Percentiles rank a stretch among this genome's conserved stretches.
These are phyloP conservation scores for Kluyveromyces aestuarii DNA, from an alignment of 805 yeast genomes.

Conservation along the genomic window DNA sequence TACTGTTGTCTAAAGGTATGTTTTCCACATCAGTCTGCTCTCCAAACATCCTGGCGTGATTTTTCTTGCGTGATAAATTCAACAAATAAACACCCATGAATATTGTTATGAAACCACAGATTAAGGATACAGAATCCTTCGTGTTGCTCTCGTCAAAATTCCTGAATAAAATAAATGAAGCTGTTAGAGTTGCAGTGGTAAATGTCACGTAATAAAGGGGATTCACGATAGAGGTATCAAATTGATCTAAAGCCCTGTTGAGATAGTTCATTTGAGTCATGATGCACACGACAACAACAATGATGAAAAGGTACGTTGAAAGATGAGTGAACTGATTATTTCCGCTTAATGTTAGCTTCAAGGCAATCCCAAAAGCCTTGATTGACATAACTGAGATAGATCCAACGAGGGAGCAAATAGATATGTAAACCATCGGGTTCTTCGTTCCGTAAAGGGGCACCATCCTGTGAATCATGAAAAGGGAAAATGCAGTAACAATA, in stretches of 20 bases:
- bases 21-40: slow-evolving; percentile 48
- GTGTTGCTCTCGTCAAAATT: slow-evolving; percentile 81
- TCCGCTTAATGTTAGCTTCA: slow-evolving; percentile 75
- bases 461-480: slow-evolving; percentile 72
- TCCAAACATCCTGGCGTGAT: slow-evolving; percentile 37
- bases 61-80: slow-evolving; percentile 64
- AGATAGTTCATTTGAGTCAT: slow-evolving; percentile 89
- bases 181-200: slow-evolving; percentile 78
- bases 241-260: slow-evolving; percentile 88
- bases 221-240: slow-evolving; percentile 86
- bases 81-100: slow-evolving; percentile 80
- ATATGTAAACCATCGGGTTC: slow-evolving; percentile 82
- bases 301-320: slow-evolving; percentile 72
- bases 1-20: slow-evolving; percentile 78
- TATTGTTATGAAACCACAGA: slow-evolving; percentile 79
- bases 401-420: slow-evolving; percentile 85
- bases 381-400: slow-evolving; percentile 86
- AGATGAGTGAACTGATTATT: slow-evolving; percentile 81
- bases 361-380: slow-evolving; percentile 88
- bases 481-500: slow-evolving; percentile 55
- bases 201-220: slow-evolving; percentile 87
- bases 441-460: slow-evolving; percentile 73
- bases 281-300: slow-evolving; percentile 73
- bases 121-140: slow-evolving; percentile 68
- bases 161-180: slow-evolving; percentile 76